phyloP scores from a whole-genome alignment of 2,329 filamentous ascomycete species.

The Verticillium alfalfae region DNA sequence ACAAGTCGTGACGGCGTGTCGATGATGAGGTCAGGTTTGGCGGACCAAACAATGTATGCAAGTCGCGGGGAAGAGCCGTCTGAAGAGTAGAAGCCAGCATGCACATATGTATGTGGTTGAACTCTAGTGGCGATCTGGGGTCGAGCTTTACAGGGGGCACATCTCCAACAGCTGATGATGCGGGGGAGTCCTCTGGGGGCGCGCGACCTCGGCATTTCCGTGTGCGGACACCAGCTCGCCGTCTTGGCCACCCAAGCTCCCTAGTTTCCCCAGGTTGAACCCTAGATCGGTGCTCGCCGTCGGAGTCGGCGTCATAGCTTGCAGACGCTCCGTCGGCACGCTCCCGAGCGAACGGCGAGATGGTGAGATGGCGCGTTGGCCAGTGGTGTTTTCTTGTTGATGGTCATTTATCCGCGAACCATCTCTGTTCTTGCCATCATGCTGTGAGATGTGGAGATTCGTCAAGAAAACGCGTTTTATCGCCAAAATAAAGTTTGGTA shows the following conservation, averaged over 20 bases:
- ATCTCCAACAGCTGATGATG: not conserved
- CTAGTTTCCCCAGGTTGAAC: not conserved
- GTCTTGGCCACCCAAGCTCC: not conserved
- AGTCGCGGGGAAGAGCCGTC: not conserved
- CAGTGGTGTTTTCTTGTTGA: not conserved
- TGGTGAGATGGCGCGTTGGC: not conserved
- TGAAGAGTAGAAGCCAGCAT: not conserved
- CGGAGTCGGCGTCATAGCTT: not conserved
- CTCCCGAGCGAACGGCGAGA: not conserved
- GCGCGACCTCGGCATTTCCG: constrained; percentile 25
- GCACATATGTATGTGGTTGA: not conserved
- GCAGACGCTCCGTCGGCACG: not conserved
- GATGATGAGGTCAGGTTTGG: constrained; percentile 24
- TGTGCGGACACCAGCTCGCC: constrained; percentile 21
- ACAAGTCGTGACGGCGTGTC: not conserved
- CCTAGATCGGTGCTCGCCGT: not conserved
- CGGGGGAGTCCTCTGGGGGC: not conserved
- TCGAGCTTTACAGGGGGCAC: not conserved
- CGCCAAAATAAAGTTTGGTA: not conserved
- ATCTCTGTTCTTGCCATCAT: not conserved
- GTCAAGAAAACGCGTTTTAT: not conserved
- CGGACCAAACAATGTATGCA: not conserved
- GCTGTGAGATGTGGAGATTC: no score
- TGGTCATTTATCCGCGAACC: not conserved
- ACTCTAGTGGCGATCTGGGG: not conserved